phyloP scores from a whole-genome alignment of 2,329 filamentous ascomycete species.

The Botrytis pseudocinerea region DNA sequence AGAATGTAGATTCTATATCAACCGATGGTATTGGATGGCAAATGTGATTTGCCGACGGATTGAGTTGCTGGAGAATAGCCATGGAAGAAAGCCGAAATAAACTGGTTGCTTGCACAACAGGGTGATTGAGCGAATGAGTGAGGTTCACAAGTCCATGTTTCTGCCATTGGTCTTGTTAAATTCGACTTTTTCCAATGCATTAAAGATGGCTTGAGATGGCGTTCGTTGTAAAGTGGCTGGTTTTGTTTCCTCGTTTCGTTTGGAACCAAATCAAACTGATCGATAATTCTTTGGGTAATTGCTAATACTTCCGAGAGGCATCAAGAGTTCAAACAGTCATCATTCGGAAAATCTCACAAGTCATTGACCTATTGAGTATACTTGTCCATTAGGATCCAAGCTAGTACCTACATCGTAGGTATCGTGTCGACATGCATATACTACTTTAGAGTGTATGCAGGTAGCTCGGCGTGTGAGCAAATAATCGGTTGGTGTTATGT shows the following conservation, averaged over 20 bases:
- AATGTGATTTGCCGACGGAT: conserved; percentile 3
- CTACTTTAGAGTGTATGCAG: conserved; percentile 7
- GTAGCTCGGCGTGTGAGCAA: conserved; percentile 11
- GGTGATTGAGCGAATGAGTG: neutral
- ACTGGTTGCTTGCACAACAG: conserved; percentile 2
- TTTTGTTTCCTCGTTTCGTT: conserved; percentile 1
- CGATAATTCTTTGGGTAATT: neutral
- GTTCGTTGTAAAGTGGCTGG: conserved; percentile 9
- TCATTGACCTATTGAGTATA: conserved; percentile 6
- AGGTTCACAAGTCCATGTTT: neutral
- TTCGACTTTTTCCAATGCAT: conserved; percentile 12
- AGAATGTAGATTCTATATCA: neutral
- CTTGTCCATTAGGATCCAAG: neutral
- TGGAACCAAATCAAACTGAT: neutral
- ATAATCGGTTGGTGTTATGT: conserved; percentile 16
- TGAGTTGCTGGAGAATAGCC: conserved; percentile 1
- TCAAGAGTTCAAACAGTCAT: neutral
- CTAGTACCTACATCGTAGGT: conserved; percentile 12
- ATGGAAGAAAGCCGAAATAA: conserved; percentile 6
- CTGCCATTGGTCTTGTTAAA: conserved; percentile 1
- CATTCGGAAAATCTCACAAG: neutral
- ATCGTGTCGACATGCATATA: conserved; percentile 15
- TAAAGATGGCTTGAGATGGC: conserved; percentile 14
- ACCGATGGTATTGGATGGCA: neutral
- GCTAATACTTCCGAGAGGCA: neutral